Base-by-base conservation (phyloP, 1,284 basidiomycete species). In the Austroboletus rostrupii region DNA sequence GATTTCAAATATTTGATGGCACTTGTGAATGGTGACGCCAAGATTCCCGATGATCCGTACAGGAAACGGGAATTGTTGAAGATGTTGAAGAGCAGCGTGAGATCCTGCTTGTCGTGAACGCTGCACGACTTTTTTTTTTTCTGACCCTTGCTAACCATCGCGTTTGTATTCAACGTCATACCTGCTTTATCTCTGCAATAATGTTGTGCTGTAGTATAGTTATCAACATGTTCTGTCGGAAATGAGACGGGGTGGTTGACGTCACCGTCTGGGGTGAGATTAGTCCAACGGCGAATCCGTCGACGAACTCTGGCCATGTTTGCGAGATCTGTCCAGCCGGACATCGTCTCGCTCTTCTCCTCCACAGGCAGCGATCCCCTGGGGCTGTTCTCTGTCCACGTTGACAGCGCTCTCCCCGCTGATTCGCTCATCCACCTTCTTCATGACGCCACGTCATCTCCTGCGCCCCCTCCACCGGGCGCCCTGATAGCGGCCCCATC, bases 1-100 rank as follows among this genome's bases (percentile, higher is more conserved):
- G 92, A 97, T 68, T 93, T 95, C 63, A 83, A 78, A 2, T 94
- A 87, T 69, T 74, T 96, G 43, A 72, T 76, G 58, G 77, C 75
- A 41, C 62, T 87, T 28, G 84, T 75, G 10, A 76, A 65, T 3
- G 83, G 83, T 3, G 70, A 75, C 53, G 52, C 70, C 3, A 61
- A 70, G 41, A 62, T 86, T 53, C 78, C 81, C 1, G 74, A 75
- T 14, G 76, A 87, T 61, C 62, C 69, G 3, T 75, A 77, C 16
- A 73, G 75, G 55, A 70, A 71, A 53, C 72, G 70, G 55, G 78
- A 83, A 57, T 67, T 85, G 11, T 60, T 90, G 47, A 70, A 53
- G 47, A 66, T 76, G 40, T 57, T 90, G 62, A 87, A 79, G 68
- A 69, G 69, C 14, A 53, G 56, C 21, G 60, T 61, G 44, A 67